phyloP scores from a whole-genome alignment of 495 filamentous ascomycete genomes.

The Astrothelium subdiscretum region DNA sequence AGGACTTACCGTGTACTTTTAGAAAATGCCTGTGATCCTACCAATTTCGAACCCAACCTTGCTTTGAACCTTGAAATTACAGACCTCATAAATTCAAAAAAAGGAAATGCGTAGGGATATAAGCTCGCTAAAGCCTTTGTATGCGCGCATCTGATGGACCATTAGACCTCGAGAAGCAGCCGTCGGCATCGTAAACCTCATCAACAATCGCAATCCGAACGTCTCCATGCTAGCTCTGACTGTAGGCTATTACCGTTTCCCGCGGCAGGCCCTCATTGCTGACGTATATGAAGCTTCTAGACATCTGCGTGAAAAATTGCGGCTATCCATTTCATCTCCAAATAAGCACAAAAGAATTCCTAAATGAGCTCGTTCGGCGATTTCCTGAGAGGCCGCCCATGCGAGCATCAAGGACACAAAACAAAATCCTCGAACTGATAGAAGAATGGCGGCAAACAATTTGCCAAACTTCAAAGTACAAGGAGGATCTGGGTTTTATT shows the following conservation, averaged over 20 bases:
- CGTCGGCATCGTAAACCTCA: constrained; percentile 81
- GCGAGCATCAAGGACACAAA: constrained; percentile 74
- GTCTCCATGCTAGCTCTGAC: constrained; percentile 76
- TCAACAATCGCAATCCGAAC: constrained; percentile 95
- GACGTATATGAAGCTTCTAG: constrained; percentile 56
- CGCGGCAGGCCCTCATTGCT: constrained; percentile 7
- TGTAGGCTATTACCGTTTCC: constrained; percentile 11
- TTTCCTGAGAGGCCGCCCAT: constrained; percentile 91
- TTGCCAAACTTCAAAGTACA: constrained; percentile 93
- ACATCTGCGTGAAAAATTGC: constrained; percentile 99
- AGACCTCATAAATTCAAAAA: constrained; percentile 95
- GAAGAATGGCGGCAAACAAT: constrained; percentile 98
- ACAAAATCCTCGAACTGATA: constrained; percentile 87
- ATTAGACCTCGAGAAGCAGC: constrained; percentile 82
- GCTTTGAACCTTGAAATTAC: constrained; percentile 93
- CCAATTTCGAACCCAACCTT: constrained; percentile 95
- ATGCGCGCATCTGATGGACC: not conserved
- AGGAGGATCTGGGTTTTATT: constrained; percentile 92
- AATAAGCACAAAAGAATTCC: constrained; percentile 95
- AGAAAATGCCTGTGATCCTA: constrained; percentile 88
- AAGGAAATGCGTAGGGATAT: constrained; percentile 68
- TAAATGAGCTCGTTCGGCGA: constrained; percentile 92
- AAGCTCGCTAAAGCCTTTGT: not conserved
- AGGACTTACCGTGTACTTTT: constrained; percentile 6
- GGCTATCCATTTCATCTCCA: constrained; percentile 98